These are phyloP conservation scores for Solanum clarkiae DNA, from an alignment of 257 asterid species.

Conservation along the genomic window DNA sequence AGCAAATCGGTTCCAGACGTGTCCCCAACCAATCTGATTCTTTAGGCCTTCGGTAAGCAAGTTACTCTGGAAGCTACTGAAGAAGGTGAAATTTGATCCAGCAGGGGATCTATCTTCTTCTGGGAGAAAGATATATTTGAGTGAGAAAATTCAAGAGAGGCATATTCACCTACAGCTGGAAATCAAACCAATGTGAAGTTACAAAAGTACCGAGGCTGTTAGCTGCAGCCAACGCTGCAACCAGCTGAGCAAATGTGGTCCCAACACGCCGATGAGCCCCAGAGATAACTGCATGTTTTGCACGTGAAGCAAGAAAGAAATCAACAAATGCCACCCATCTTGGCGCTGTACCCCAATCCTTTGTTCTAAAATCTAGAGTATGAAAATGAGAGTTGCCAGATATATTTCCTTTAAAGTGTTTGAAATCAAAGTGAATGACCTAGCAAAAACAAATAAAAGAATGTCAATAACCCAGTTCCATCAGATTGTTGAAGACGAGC, in stretches of 20 bases:
- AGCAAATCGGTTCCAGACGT: constrained; percentile 86
- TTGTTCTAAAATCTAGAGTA: constrained; percentile 37
- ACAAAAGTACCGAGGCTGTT: constrained; percentile 42
- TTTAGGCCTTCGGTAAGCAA: constrained; percentile 57
- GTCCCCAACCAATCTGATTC: constrained; percentile 94
- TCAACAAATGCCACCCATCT: constrained; percentile 99
- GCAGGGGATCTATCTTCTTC: constrained; percentile 32
- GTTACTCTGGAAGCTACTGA: constrained; percentile 80
- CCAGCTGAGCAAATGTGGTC: constrained; percentile 80
- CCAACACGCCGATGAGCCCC: constrained; percentile 98
- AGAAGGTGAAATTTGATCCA: constrained; percentile 42
- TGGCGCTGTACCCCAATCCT: constrained; percentile 99
- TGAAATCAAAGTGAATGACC: constrained; percentile 77
- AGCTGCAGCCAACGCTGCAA: constrained; percentile 90
- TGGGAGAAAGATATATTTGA: constrained; percentile 7
- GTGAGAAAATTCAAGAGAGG: neutral
- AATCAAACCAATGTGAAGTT: neutral
- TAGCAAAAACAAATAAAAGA: constrained; percentile 15
- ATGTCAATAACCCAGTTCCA: neutral
- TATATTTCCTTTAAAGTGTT: constrained; percentile 43
- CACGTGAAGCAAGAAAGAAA: constrained; percentile 88
- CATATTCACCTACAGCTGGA: neutral
- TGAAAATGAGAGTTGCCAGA: constrained; percentile 21
- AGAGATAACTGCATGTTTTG: constrained; percentile 64
- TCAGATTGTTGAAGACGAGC: neutral